These are phyloP conservation scores for Neofusicoccum cordaticola DNA, from an alignment of 2,329 filamentous ascomycete genomes.

Conservation along the genomic window DNA sequence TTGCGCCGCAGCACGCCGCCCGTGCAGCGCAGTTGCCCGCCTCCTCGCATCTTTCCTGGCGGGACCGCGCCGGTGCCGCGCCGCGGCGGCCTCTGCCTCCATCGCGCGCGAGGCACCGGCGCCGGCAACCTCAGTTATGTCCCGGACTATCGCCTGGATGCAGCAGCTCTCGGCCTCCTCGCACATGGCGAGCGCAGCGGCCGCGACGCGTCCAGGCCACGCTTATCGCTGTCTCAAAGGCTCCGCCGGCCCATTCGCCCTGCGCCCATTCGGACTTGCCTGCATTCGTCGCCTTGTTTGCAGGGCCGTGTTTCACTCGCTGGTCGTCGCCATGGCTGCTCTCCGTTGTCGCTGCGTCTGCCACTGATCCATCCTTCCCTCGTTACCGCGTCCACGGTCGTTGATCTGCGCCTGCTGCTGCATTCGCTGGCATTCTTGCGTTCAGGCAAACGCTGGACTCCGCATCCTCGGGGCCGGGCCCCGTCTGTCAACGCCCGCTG, in stretches of 20 bases:
- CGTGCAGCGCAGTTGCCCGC: background rate
- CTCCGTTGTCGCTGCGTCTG: background rate
- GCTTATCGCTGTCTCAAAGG: background rate
- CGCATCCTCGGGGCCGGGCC: background rate
- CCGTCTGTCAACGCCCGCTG: background rate
- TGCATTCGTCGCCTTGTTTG: conserved; percentile 9
- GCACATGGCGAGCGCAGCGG: background rate
- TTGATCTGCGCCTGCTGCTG: background rate
- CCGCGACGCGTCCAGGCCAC: background rate
- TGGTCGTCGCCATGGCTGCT: background rate
- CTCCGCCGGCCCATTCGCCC: background rate
- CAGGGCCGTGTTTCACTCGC: background rate
- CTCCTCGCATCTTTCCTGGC: conserved; percentile 1
- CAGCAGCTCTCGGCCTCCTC: background rate
- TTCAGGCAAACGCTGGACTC: background rate
- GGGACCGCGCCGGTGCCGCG: background rate
- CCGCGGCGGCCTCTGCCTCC: background rate
- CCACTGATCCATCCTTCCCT: background rate
- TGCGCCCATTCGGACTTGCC: background rate
- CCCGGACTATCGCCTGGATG: conserved; percentile 7
- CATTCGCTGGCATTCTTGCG: background rate
- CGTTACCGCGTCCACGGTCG: background rate
- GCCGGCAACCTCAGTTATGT: background rate
- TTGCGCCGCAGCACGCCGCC: background rate
- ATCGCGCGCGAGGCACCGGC: background rate